Evolutionary conservation across 352 stramenopile genomes (phyloP), one percentile per base, ranked within the genome.

Genomic region (Globisporangium camurandrum): DNA sequence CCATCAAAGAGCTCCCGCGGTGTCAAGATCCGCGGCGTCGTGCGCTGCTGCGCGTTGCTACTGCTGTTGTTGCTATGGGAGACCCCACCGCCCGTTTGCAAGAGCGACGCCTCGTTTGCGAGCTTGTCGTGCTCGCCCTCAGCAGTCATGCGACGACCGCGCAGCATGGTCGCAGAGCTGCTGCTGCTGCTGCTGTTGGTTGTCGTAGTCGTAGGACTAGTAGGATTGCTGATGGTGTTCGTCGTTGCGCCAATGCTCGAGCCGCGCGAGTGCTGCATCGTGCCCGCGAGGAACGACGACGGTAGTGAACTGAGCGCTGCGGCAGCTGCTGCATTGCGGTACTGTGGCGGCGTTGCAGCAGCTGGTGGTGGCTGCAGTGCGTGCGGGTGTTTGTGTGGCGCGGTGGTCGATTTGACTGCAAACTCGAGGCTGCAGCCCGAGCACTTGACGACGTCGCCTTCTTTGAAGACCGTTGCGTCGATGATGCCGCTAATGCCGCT

Each of bases 1-100:
- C 89, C 88, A 14, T 96, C 75, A 58, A 93, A 97, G 64, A 99
- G 96, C 69, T 98, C 75, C 8, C 76, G 71, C 19, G 96, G 96
- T 14, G 93, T 99, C 26, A 93, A 51, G 37, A 90, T 66, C 4
- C 56, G 74, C 45, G 84, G 65, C 54, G 71, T 68, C 24, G 54
- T 46, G 27, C 39, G 53, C 20, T 48, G 50, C 4, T 48, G 59
- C 44, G 61, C 38, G 2, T 52, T 40, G 10, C 53, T 42, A 3
- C 49, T 56, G 45, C 60, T 38, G 4, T 56, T 41, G 10, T 54
- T 47, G 2, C n/a, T n/a, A n/a, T n/a, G n/a, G n/a, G n/a, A n/a
- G n/a, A n/a, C n/a, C n/a, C n/a, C n/a, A n/a, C 56, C 28, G 12
- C 59, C 57, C 4, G 43, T 24, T n/a, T 47, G 37, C 37, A 66